Percentiles rank a stretch among this genome's conserved stretches.
These are phyloP conservation scores for Cyanodermella asteris DNA, from an alignment of 2,329 filamentous ascomycete species.

Conservation along the genomic window DNA sequence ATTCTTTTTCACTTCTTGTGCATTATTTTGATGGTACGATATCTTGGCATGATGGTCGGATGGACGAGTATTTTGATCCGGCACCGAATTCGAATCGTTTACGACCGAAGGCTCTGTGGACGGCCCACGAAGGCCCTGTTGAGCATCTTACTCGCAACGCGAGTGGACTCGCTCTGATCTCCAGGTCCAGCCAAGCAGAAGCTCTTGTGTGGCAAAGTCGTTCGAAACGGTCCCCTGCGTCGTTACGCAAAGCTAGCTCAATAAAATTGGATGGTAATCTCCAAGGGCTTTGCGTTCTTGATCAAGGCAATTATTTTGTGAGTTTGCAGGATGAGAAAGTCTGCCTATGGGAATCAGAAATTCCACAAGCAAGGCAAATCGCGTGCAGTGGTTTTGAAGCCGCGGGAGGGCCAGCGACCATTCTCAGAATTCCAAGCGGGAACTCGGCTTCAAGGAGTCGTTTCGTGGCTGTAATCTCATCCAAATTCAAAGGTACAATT, in stretches of 20 bases:
- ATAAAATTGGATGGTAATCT: constrained; percentile 50
- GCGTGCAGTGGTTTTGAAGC: constrained; percentile 36
- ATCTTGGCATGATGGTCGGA: constrained; percentile 55
- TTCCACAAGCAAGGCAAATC: constrained; percentile 34
- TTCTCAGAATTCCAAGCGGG: constrained; percentile 50
- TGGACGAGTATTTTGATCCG: constrained; percentile 60
- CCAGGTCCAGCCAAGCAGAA: constrained; percentile 56
- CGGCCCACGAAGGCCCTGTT: constrained; percentile 60
- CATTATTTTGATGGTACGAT: constrained; percentile 76
- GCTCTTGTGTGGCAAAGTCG: constrained; percentile 76
- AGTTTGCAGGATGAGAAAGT: constrained; percentile 52
- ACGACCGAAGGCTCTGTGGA: constrained; percentile 46
- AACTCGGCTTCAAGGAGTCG: constrained; percentile 26
- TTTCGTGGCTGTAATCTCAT: constrained; percentile 66
- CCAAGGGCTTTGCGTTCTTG: constrained; percentile 56
- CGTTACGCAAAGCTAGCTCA: too few species aligned
- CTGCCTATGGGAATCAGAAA: constrained; percentile 59
- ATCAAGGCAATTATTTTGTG: constrained; percentile 59
- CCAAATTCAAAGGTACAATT: constrained; percentile 54
- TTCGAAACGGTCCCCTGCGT: neutral
- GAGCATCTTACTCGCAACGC: constrained; percentile 75
- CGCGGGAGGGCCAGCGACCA: constrained; percentile 52
- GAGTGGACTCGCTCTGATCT: constrained; percentile 58
- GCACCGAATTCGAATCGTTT: constrained; percentile 38
- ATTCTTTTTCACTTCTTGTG: constrained; percentile 48